These are phyloP conservation scores for Plantago ovata DNA, from an alignment of 257 asterid genomes.

Conservation along the genomic window DNA sequence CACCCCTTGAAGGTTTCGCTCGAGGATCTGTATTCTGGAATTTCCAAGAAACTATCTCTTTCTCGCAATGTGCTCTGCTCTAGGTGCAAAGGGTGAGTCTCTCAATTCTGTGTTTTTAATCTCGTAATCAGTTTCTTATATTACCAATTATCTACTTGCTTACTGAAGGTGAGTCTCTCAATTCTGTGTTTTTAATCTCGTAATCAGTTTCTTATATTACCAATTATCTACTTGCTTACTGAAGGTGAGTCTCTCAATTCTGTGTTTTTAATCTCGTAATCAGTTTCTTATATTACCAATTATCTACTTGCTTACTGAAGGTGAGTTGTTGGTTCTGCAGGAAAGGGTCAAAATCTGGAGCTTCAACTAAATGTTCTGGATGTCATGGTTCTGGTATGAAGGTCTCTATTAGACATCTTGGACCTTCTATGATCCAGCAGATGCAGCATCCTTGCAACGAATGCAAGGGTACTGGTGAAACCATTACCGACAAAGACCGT, in stretches of 20 bases:
- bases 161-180: too few species aligned
- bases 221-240: too few species aligned
- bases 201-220: too few species aligned
- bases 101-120: too few species aligned
- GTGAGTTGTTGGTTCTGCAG: slow-evolving; percentile 30
- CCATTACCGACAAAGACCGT: slow-evolving; percentile 71
- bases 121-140: too few species aligned
- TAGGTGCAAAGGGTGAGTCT: slow-evolving; percentile 86
- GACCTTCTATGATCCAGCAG: slow-evolving; percentile 96
- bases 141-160: too few species aligned
- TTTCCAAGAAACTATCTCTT: slow-evolving; percentile 81
- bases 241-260: too few species aligned
- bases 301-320: neutral
- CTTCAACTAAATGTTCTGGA: slow-evolving; percentile 77
- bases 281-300: too few species aligned
- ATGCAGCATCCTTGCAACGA: slow-evolving; percentile 95
- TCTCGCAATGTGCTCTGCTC: slow-evolving; percentile 79
- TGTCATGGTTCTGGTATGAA: slow-evolving; percentile 96
- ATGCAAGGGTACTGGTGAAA: slow-evolving; percentile 93
- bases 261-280: neutral
- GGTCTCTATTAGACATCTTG: slow-evolving; percentile 78
- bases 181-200: too few species aligned
- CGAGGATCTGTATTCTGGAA: slow-evolving; percentile 80
- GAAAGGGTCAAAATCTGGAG: slow-evolving; percentile 95
- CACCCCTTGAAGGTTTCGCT: slow-evolving; percentile 92